Percentiles rank a stretch among this genome's conserved stretches.
Conservation (phyloP, 495 filamentous ascomycete species). For the Amphirosellinia nigrospora region DNA sequence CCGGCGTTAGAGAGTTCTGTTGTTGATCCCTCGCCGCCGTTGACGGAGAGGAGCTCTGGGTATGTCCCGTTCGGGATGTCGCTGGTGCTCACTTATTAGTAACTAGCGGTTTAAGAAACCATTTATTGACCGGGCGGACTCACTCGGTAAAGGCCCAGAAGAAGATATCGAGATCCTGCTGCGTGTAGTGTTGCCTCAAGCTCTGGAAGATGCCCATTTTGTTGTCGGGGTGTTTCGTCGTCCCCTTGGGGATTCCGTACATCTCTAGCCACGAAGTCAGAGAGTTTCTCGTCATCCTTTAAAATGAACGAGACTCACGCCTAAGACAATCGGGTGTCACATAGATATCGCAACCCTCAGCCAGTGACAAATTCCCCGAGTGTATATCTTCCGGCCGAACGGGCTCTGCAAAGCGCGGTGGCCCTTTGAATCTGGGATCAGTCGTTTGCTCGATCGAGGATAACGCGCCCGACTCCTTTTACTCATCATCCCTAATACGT, state of each 20-base stretch:
- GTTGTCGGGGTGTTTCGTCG: constrained; percentile 37
- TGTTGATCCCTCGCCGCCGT: constrained; percentile 41
- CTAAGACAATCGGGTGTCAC: constrained; percentile 41
- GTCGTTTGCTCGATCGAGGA: constrained; percentile 23
- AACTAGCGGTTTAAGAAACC: background rate
- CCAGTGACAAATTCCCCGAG: constrained; percentile 34
- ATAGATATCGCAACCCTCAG: constrained; percentile 37
- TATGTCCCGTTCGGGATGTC: constrained; percentile 45
- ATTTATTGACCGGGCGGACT: background rate
- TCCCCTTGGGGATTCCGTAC: constrained; percentile 38
- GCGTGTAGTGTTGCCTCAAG: constrained; percentile 46
- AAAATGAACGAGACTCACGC: constrained; percentile 17
- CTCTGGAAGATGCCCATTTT: constrained; percentile 44
- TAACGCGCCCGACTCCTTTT: constrained; percentile 25
- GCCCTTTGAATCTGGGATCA: constrained; percentile 27
- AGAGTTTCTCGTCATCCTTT: background rate
- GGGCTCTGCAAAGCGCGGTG: constrained; percentile 33
- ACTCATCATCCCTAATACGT: constrained; percentile 30
- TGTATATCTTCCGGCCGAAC: constrained; percentile 27
- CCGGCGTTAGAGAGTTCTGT: constrained; percentile 36
- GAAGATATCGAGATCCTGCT: constrained; percentile 64
- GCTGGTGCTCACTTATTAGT: constrained; percentile 21
- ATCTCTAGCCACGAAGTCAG: constrained; percentile 29
- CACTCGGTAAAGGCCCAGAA: constrained; percentile 55
- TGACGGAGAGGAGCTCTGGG: constrained; percentile 46